Conservation (phyloP, 1,139 yeast genomes). For the Suhomyces wounanorum region DNA sequence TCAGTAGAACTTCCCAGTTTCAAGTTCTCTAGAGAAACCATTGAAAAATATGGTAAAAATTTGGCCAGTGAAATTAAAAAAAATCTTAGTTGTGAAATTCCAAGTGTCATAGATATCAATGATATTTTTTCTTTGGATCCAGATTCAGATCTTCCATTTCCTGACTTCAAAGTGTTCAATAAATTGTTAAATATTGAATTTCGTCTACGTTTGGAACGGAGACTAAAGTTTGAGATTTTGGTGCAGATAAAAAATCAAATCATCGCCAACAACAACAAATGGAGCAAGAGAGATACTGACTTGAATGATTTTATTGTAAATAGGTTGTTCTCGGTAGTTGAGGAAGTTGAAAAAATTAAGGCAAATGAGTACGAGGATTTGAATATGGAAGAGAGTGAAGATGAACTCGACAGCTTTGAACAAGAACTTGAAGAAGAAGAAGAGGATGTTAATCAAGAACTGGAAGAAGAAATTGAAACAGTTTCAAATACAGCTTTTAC, state of each 20-base stretch:
- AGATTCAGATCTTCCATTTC: slow-evolving; percentile 28
- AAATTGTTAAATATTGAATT: slow-evolving; percentile 38
- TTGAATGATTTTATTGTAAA: slow-evolving; percentile 40
- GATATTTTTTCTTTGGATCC: slow-evolving; percentile 34
- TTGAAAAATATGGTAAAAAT: slow-evolving; percentile 28
- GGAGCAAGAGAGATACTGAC: slow-evolving; percentile 43
- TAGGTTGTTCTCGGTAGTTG: slow-evolving; percentile 30
- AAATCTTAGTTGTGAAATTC: slow-evolving; percentile 18
- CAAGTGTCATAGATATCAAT: slow-evolving; percentile 22
- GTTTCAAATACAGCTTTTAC: neutral
- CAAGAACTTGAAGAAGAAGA: slow-evolving; percentile 17
- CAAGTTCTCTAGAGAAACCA: slow-evolving; percentile 32
- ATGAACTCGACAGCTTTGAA: slow-evolving; percentile 14
- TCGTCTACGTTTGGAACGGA: slow-evolving; percentile 33
- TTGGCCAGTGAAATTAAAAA: slow-evolving; percentile 18
- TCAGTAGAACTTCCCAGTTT: slow-evolving; percentile 34
- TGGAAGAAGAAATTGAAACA: slow-evolving; percentile 11
- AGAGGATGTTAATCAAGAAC: slow-evolving; percentile 12
- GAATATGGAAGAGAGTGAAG: slow-evolving; percentile 14
- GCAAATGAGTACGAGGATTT: slow-evolving; percentile 16
- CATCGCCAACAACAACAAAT: slow-evolving; percentile 35
- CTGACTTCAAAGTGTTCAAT: slow-evolving; percentile 33
- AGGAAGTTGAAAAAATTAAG: slow-evolving; percentile 14
- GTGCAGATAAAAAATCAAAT: slow-evolving; percentile 35
- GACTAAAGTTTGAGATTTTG: slow-evolving; percentile 41